A percentile compares a stretch with the other conserved stretches of the same genome.
These are phyloP conservation scores for Orbilia quercus DNA, from an alignment of 2,329 filamentous ascomycete genomes.

Conservation along the genomic window DNA sequence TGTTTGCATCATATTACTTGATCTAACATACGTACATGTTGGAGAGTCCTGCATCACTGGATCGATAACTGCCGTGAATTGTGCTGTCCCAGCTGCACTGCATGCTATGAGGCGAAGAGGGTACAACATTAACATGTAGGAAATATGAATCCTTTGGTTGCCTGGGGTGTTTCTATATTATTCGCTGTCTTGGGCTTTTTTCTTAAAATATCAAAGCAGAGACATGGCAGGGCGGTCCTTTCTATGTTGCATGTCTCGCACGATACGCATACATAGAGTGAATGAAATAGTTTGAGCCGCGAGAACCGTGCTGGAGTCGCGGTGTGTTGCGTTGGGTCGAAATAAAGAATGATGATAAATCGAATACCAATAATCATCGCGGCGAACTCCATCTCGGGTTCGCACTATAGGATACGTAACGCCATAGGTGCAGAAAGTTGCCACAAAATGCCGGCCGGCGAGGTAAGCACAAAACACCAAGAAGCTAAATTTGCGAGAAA, in stretches of 20 bases:
- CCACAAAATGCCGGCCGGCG: neutral
- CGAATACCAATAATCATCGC: too few species aligned
- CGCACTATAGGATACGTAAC: neutral
- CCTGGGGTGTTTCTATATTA: too few species aligned
- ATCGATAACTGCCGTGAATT: too few species aligned
- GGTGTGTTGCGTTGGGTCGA: neutral
- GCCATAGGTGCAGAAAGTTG: neutral
- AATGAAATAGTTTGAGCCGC: neutral
- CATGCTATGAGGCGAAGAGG: slow-evolving; percentile 2
- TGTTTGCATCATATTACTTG: too few species aligned
- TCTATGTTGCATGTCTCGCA: neutral
- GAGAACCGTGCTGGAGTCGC: too few species aligned
- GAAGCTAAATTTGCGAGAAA: neutral
- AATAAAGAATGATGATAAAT: too few species aligned
- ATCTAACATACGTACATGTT: too few species aligned
- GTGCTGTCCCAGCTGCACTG: too few species aligned
- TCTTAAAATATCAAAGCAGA: neutral
- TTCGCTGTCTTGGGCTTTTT: too few species aligned
- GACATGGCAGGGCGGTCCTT: slow-evolving; percentile 5
- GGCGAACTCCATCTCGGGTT: too few species aligned
- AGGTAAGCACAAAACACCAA: slow-evolving; percentile 2
- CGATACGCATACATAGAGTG: too few species aligned
- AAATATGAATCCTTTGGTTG: slow-evolving; percentile 10
- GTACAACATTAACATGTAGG: neutral
- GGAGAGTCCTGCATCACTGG: too few species aligned